Percentiles rank a stretch among this genome's conserved stretches.
phyloP scores from a whole-genome alignment of 805 yeast species.

The Candida succiphila region DNA sequence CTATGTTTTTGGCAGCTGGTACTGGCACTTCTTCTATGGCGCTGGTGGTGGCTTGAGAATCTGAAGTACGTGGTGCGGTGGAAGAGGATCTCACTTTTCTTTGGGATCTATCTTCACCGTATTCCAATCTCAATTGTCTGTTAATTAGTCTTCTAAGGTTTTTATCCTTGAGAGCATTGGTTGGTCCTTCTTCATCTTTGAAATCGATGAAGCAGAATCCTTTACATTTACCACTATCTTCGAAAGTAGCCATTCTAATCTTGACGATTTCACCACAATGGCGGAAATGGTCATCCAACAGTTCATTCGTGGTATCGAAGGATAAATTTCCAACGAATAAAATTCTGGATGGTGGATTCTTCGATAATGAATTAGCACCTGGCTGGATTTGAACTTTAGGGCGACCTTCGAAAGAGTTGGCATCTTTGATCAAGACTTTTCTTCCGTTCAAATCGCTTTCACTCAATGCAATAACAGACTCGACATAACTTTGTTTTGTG shows the following conservation, averaged over 20 bases:
- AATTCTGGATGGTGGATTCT: slow-evolving; percentile 83
- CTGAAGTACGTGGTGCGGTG: background rate
- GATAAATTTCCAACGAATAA: slow-evolving; percentile 90
- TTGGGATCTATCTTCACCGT: slow-evolving; percentile 83
- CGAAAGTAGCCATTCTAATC: slow-evolving; percentile 96
- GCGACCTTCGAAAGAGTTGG: slow-evolving; percentile 78
- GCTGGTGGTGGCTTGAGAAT: background rate
- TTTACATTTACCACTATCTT: slow-evolving; percentile 92
- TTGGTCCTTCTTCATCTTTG: slow-evolving; percentile 69
- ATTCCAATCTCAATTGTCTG: slow-evolving; percentile 77
- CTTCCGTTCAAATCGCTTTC: slow-evolving; percentile 77
- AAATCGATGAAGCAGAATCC: slow-evolving; percentile 94
- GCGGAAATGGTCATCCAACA: slow-evolving; percentile 72
- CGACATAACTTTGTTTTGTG: slow-evolving; percentile 45
- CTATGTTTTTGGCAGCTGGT: slow-evolving; percentile 6
- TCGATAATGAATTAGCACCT: slow-evolving; percentile 32
- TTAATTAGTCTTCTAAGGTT: slow-evolving; percentile 56
- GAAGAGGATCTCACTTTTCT: slow-evolving; percentile 14
- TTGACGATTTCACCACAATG: slow-evolving; percentile 82
- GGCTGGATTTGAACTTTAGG: slow-evolving; percentile 47
- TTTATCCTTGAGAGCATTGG: slow-evolving; percentile 70
- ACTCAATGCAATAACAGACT: slow-evolving; percentile 52
- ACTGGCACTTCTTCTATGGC: too few species aligned
- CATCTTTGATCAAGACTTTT: slow-evolving; percentile 73
- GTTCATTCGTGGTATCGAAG: slow-evolving; percentile 80